Percentiles rank a stretch among this genome's conserved stretches.
Evolutionary conservation across 139 green algal species (phyloP).

Genomic region (Picocystis salinarum): DNA sequence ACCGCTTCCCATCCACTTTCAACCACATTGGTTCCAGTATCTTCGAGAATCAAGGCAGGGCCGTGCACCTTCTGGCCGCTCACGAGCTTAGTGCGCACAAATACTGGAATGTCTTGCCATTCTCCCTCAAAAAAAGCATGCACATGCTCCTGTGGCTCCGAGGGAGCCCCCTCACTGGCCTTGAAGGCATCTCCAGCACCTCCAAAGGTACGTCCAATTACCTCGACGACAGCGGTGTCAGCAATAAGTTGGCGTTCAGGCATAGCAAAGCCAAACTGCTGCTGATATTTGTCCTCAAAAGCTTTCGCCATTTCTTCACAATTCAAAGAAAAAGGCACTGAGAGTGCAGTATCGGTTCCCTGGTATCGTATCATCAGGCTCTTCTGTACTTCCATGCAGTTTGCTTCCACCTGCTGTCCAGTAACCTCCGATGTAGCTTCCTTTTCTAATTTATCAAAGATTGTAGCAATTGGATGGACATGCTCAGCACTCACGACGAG

Average conservation of each 20-base stretch:
- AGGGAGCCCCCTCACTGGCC: no score
- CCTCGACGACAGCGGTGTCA: slow-evolving; percentile 1
- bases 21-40: slow-evolving; percentile 75
- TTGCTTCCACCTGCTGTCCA: background rate
- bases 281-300: background rate
- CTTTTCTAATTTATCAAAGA: background rate
- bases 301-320: background rate
- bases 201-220: no score
- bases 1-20: slow-evolving; percentile 79
- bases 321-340: background rate
- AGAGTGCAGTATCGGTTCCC: background rate
- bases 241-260: background rate
- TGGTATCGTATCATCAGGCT: background rate
- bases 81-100: slow-evolving; percentile 3
- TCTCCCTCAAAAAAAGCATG: no score
- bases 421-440: background rate
- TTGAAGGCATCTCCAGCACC: no score
- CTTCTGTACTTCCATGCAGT: background rate
- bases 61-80: slow-evolving; percentile 16
- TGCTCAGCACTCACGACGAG: background rate
- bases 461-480: background rate
- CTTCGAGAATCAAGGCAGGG: slow-evolving; percentile 81
- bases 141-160: no score
- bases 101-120: slow-evolving; percentile 52
- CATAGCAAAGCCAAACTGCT: slow-evolving; percentile 1